Percentiles rank a stretch among this genome's conserved stretches.
Evolutionary conservation across 73 alveolate species (phyloP).

Genomic region (Tetrahymena elliotti): DNA sequence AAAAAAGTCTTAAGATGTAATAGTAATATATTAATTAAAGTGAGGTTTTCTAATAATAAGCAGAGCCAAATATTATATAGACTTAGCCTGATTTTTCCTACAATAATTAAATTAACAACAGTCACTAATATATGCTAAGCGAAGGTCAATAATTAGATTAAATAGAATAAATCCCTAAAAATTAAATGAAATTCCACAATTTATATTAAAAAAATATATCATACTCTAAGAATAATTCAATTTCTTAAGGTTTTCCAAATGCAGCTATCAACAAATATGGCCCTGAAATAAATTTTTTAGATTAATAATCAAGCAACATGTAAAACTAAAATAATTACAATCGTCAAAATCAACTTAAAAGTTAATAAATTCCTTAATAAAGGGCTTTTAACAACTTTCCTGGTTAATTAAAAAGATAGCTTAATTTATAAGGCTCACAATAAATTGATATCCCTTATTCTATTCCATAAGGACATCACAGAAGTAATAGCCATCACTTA

Average conservation of each 20-base stretch:
- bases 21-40: background rate
- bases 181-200: background rate
- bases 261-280: background rate
- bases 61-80: background rate
- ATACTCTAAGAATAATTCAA: background rate
- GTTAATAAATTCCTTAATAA: background rate
- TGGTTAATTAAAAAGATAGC: no score
- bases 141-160: background rate
- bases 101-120: background rate
- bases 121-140: background rate
- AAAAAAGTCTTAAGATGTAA: background rate
- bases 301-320: no score
- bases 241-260: background rate
- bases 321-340: no score
- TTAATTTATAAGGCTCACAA: background rate
- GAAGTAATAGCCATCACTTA: background rate
- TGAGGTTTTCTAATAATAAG: background rate
- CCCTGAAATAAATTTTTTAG: background rate
- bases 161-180: background rate
- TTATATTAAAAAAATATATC: background rate
- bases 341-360: background rate
- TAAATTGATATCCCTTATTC: background rate
- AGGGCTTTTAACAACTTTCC: background rate
- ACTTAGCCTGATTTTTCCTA: background rate
- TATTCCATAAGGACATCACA: background rate